Evolutionary conservation across 208 protist species (phyloP).

Genomic region (Wallacemonas sp.): DNA sequence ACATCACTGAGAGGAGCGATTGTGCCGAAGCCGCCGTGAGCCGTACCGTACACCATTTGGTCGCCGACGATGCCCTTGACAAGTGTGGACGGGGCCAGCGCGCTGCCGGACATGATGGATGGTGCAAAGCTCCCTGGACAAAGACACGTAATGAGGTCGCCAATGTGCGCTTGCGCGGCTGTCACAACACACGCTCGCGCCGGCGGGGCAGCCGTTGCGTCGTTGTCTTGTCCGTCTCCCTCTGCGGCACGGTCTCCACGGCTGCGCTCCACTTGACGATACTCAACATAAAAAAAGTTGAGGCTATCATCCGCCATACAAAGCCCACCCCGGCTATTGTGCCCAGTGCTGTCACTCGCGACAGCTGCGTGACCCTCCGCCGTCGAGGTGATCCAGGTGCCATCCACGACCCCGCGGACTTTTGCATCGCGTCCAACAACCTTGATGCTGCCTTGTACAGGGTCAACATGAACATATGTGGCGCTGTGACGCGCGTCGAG

Average conservation of each 20-base stretch:
- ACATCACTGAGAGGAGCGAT: conserved; percentile 49
- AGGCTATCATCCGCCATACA: conserved; percentile 71
- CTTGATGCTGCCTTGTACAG: conserved; percentile 63
- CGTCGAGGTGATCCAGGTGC: conserved; percentile 20
- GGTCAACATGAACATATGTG: conserved; percentile 62
- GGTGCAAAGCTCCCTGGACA: conserved; percentile 67
- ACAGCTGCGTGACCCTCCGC: no score
- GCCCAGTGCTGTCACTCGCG: neutral
- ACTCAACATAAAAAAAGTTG: conserved; percentile 60
- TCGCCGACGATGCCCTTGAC: conserved; percentile 44
- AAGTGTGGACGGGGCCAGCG: conserved; percentile 25
- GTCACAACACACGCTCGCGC: conserved; percentile 10
- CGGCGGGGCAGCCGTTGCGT: conserved; percentile 5
- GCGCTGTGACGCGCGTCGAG: conserved; percentile 73
- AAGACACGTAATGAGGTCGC: conserved; percentile 69
- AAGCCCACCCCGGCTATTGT: conserved; percentile 15
- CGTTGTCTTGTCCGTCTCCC: conserved; percentile 5
- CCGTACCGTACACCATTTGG: conserved; percentile 74
- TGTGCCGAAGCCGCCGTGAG: conserved; percentile 72
- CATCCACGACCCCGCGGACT: conserved; percentile 68
- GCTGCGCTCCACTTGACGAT: conserved; percentile 9
- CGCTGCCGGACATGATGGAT: conserved; percentile 27
- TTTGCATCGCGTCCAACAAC: conserved; percentile 52
- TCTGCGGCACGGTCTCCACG: conserved; percentile 13
- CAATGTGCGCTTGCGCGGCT: conserved; percentile 67